Base-by-base conservation (phyloP, 352 stramenopile species). In the Pythium apleroticum region DNA sequence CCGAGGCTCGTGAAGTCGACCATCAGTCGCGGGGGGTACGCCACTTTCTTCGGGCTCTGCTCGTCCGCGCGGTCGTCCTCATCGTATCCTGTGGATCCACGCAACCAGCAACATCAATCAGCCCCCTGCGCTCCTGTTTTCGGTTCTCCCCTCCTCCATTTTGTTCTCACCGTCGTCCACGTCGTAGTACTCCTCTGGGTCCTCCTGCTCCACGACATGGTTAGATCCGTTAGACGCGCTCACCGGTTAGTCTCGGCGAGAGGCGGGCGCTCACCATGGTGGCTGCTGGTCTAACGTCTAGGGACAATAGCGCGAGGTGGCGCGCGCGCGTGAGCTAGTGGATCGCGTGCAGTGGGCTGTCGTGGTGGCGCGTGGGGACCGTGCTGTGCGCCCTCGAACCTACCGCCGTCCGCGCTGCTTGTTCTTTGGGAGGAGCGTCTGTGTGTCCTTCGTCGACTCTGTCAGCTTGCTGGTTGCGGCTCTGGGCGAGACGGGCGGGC, bases 1-100 rank as follows among this genome's bases (percentile, higher is more conserved):
- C 81, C 77, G 25, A 93, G 73, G 24, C 77, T 86, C 50, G 80
- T 91, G 61, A 95, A 95, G 69, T 95, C 84, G 39, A 95, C 86
- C 77, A 93, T 92, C 30, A 95, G 73, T 1, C 84, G 83, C 43
- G 84, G 75, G 1, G 86, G 86, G 62, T 95, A 95, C 50, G 76
- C 53, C 41, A 80, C 68, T 48, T 77, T 77, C 48, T 68, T 68
- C 48, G 33, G 59, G 58, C 33, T 59, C 46, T 60, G 53, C n/a
- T 72, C 52, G 39, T 71, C 66, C 46, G 75, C 60, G n/a, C 70
- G 75, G 60, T 75, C 75, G 41, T 78, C 71, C 10, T 71, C 48
- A 19, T 72, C 65, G 53, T 72, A 66, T 25, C 43, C 65, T 67
- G 19, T 37, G 35, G 14, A 35, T 50, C 25, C 27, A 22, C n/a